A percentile compares a stretch with the other conserved stretches of the same genome.
These are phyloP conservation scores for Escallonia rubra DNA, from an alignment of 129 eudicot genomes.

Conservation along the genomic window DNA sequence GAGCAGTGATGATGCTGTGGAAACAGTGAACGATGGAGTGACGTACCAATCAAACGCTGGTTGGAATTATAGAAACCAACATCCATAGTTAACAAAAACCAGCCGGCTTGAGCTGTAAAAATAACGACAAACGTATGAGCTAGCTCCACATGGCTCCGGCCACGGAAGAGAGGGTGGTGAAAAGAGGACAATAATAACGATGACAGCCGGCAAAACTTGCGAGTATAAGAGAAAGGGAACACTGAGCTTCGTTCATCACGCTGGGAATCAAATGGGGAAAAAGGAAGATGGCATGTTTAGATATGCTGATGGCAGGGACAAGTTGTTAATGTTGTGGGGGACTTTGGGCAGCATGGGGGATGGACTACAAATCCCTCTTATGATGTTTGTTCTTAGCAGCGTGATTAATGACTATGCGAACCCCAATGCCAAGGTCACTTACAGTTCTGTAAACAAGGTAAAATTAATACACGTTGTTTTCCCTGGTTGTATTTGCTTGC, in stretches of 20 bases:
- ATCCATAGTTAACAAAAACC: background rate
- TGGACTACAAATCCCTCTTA: slow-evolving; percentile 65
- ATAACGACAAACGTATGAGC: background rate
- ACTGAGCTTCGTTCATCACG: background rate
- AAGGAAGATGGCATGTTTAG: slow-evolving; percentile 44
- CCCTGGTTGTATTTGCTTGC: too few species aligned
- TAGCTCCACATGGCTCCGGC: slow-evolving; percentile 1
- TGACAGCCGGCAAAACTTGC: background rate
- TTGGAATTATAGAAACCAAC: slow-evolving; percentile 20
- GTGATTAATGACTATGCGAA: slow-evolving; percentile 56
- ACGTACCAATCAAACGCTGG: slow-evolving; percentile 3
- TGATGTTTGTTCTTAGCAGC: slow-evolving; percentile 66
- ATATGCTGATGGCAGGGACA: slow-evolving; percentile 53
- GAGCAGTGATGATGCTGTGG: background rate
- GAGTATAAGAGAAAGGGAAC: background rate
- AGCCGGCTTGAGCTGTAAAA: slow-evolving; percentile 16
- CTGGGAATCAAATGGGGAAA: slow-evolving; percentile 6
- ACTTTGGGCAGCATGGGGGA: slow-evolving; percentile 75
- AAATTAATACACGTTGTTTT: too few species aligned
- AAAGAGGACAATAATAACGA: background rate
- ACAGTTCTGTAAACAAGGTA: slow-evolving; percentile 41
- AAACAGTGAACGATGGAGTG: slow-evolving; percentile 1
- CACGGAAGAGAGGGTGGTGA: background rate
- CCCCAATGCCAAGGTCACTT: slow-evolving; percentile 25
- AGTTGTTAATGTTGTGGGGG: slow-evolving; percentile 59